Percentiles rank a stretch among this genome's conserved stretches.
Conservation (phyloP, 306 rosid genomes). For the Quercus agrifolia region DNA sequence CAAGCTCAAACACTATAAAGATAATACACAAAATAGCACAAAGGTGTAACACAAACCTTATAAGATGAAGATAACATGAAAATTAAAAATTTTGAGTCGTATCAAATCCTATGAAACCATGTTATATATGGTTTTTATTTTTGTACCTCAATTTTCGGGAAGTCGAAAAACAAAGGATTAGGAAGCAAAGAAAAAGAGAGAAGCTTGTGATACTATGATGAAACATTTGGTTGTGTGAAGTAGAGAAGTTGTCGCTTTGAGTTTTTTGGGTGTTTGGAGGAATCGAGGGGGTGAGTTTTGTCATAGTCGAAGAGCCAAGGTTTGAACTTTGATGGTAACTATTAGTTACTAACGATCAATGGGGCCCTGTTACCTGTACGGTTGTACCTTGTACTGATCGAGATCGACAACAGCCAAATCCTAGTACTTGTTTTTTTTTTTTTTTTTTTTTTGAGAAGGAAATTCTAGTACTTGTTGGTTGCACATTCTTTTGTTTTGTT, state of each 20-base stretch:
- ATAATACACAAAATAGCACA: neutral
- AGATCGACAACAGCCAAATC: neutral
- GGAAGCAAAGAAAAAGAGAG: constrained; percentile 3
- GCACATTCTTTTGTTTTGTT: neutral
- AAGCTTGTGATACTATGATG: too few relatives aligned
- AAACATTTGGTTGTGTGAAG: neutral
- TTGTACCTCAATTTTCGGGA: constrained; percentile 8
- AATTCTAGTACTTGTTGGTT: neutral
- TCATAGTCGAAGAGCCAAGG: constrained; percentile 19
- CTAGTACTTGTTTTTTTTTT: neutral
- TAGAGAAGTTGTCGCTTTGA: neutral
- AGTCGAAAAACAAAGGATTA: neutral
- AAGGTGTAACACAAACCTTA: neutral
- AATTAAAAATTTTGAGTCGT: neutral
- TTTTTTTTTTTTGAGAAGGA: too few relatives aligned
- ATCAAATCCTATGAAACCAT: too few relatives aligned
- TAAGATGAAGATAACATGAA: neutral
- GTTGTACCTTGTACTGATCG: constrained; percentile 1
- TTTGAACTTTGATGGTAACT: neutral
- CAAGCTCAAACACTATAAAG: neutral
- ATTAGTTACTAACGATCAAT: neutral
- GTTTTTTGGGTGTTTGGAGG: constrained; percentile 19
- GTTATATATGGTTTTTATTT: neutral
- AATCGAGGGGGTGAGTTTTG: constrained; percentile 23
- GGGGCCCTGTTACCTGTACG: neutral